phyloP scores from a whole-genome alignment of 2,329 filamentous ascomycete species.

The Cercospora citrullina region DNA sequence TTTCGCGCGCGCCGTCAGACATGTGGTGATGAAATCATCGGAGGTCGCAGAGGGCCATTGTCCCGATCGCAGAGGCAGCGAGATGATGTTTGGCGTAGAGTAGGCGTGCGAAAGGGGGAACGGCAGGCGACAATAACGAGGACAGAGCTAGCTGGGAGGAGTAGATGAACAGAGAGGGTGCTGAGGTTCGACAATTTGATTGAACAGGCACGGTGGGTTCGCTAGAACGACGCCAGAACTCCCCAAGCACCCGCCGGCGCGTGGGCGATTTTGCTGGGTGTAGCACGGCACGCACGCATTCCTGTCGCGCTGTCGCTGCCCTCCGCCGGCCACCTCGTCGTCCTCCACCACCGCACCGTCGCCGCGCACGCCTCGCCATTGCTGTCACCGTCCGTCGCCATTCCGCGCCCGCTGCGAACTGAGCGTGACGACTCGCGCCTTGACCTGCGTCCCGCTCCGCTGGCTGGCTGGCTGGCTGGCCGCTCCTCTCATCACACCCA shows the following conservation, averaged over 20 bases:
- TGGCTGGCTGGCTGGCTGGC: not conserved
- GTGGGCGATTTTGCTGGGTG: not conserved
- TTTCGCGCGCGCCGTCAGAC: not conserved
- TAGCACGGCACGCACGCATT: not conserved
- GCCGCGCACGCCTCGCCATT: not conserved
- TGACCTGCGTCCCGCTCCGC: not conserved
- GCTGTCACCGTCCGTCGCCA: not conserved
- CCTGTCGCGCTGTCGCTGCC: not conserved
- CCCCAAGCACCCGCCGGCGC: not conserved
- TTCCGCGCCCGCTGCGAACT: not conserved
- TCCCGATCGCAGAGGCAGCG: not conserved
- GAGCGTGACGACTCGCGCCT: not conserved
- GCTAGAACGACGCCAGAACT: conserved; percentile 10
- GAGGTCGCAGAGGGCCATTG: not conserved
- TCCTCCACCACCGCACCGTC: not conserved
- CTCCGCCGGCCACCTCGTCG: not conserved
- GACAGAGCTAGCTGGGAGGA: not conserved
- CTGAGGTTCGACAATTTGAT: not conserved
- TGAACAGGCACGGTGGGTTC: not conserved
- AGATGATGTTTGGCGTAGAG: not conserved
- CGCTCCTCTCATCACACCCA: not conserved
- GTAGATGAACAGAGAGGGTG: not conserved
- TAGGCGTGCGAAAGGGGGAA: not conserved
- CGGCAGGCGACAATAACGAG: not conserved
- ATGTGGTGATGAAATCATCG: not conserved